Percentiles rank a stretch among this genome's conserved stretches.
These are phyloP conservation scores for Salicornia ramosissima DNA, from an alignment of 148 eudicot genomes.

Conservation along the genomic window DNA sequence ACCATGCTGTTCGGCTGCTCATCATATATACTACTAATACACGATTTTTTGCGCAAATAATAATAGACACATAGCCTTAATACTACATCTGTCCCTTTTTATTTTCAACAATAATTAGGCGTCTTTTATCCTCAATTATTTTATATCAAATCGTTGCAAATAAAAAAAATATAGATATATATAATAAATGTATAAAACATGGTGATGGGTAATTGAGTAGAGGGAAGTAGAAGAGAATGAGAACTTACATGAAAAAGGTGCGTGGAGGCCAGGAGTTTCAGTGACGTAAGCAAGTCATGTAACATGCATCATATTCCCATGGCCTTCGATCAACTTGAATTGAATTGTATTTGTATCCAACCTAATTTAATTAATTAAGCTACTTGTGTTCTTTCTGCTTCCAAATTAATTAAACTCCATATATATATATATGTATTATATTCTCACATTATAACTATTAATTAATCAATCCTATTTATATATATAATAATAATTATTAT, in stretches of 20 bases:
- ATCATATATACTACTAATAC: too few relatives aligned
- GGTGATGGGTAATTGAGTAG: too few relatives aligned
- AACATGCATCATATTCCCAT: not conserved
- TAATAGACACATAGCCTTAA: too few relatives aligned
- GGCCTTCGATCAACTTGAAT: not conserved
- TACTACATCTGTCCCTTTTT: too few relatives aligned
- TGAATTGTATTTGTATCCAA: not conserved
- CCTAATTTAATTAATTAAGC: too few relatives aligned
- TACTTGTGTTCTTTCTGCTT: not conserved
- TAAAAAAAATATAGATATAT: too few relatives aligned
- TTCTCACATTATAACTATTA: not conserved
- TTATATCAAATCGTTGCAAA: too few relatives aligned
- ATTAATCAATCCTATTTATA: not conserved
- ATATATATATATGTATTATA: not conserved
- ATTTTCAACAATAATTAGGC: too few relatives aligned
- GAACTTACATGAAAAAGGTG: conserved; percentile 12
- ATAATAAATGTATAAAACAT: too few relatives aligned
- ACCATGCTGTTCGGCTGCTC: too few relatives aligned
- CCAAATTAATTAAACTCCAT: not conserved
- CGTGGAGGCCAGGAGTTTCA: not conserved
- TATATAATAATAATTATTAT: not conserved
- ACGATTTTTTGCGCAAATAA: too few relatives aligned
- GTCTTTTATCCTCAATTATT: too few relatives aligned
- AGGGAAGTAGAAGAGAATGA: not conserved
- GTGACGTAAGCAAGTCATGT: not conserved